phyloP scores from a whole-genome alignment of 768 basidiomycete genomes.

The Tricholoma sp. region DNA sequence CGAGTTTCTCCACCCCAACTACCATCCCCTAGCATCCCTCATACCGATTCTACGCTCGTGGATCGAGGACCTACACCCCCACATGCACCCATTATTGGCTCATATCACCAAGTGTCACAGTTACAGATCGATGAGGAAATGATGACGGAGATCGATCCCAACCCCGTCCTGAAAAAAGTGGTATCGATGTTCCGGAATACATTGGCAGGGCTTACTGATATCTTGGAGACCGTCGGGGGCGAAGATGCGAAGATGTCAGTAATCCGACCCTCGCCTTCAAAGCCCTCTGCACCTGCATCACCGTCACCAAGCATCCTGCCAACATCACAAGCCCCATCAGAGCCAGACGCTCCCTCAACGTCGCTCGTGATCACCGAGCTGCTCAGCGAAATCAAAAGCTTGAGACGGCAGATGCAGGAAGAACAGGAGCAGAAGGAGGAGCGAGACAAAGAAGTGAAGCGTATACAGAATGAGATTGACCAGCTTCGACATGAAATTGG shows the following conservation, averaged over 20 bases:
- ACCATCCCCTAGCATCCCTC: neutral
- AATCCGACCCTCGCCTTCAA: neutral
- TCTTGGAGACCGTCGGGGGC: conserved; percentile 15
- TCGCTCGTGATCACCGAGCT: neutral
- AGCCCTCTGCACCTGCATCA: neutral
- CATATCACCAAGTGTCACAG: neutral
- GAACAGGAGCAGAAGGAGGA: neutral
- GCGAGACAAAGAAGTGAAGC: conserved; percentile 1
- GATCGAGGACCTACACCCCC: neutral
- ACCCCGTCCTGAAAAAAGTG: conserved; percentile 11
- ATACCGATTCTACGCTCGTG: neutral
- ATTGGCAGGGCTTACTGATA: neutral
- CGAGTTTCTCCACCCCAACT: neutral
- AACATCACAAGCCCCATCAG: neutral
- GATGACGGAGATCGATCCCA: neutral
- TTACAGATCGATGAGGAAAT: neutral
- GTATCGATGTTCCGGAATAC: conserved; percentile 18
- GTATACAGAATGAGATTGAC: conserved; percentile 2
- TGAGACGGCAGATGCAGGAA: conserved; percentile 1
- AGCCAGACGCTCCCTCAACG: neutral
- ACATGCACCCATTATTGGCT: neutral
- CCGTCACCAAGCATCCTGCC: neutral
- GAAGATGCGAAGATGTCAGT: neutral
- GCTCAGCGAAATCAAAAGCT: conserved; percentile 2
- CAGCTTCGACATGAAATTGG: conserved; percentile 1